Evolutionary conservation across 495 filamentous ascomycete species (phyloP).

Genomic region (Aspergillus ellipticus): DNA sequence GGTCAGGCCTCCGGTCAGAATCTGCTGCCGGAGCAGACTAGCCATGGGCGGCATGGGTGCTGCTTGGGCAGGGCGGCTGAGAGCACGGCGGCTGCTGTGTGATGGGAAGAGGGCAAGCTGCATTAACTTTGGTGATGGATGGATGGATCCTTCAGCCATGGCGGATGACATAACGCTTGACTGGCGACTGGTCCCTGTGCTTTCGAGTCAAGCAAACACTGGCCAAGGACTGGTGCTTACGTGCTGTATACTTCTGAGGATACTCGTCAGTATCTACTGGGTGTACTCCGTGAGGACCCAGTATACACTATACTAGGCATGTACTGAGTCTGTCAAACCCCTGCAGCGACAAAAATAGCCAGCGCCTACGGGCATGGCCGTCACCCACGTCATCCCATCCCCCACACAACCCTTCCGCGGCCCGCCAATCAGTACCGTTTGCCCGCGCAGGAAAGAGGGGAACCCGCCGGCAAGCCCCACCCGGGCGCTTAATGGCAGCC

Average conservation of each 20-base stretch:
- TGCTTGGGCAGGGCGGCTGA: neutral
- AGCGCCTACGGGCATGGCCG: neutral
- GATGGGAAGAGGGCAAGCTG: constrained; percentile 5
- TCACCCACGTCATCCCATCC: constrained; percentile 9
- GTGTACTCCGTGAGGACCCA: too few relatives aligned
- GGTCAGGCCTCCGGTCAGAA: neutral
- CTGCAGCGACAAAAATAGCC: neutral
- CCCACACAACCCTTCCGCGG: constrained; percentile 3
- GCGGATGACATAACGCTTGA: neutral
- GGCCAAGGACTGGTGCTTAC: too few relatives aligned
- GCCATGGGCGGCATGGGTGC: neutral
- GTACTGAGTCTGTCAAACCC: too few relatives aligned
- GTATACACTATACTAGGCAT: neutral
- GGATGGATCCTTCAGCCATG: too few relatives aligned
- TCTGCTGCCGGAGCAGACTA: neutral
- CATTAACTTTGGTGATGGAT: neutral
- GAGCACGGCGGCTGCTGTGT: constrained; percentile 18
- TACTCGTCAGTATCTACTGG: too few relatives aligned
- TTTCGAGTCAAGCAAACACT: too few relatives aligned
- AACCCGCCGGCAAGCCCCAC: constrained; percentile 6
- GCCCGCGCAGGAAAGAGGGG: constrained; percentile 4
- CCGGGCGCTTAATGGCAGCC: constrained; percentile 26
- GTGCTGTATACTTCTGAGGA: too few relatives aligned
- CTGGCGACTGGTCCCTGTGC: too few relatives aligned
- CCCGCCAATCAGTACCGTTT: neutral